phyloP scores from a whole-genome alignment of 1,284 basidiomycete species.

The Neonothopanus nambi region DNA sequence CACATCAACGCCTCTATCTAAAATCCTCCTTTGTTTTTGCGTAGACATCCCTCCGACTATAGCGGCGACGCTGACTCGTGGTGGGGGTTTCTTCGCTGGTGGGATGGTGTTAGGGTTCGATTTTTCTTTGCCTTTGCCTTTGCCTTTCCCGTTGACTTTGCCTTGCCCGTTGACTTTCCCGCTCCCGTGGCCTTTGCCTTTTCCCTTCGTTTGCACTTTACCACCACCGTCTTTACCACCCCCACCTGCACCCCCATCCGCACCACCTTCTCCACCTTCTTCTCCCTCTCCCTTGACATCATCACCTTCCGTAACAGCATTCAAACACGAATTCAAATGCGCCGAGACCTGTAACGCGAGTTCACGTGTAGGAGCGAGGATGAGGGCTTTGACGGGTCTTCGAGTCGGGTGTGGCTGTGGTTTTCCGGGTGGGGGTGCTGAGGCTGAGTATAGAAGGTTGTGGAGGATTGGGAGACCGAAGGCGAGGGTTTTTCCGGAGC shows the following conservation, averaged over 20 bases:
- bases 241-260: too few species aligned
- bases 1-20: constrained; percentile 85
- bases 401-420: constrained; percentile 34
- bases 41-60: constrained; percentile 95
- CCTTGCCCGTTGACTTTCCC: too few species aligned
- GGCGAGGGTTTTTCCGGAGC: constrained; percentile 96
- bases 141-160: too few species aligned
- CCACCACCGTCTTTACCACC: constrained; percentile 25
- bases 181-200: too few species aligned
- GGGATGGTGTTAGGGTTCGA: constrained; percentile 18
- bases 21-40: constrained; percentile 90
- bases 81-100: constrained; percentile 49
- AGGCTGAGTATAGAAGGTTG: constrained; percentile 68
- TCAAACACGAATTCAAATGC: constrained; percentile 72
- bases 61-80: constrained; percentile 82
- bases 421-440: constrained; percentile 39
- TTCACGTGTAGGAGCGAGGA: constrained; percentile 94
- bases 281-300: constrained; percentile 21
- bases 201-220: too few species aligned
- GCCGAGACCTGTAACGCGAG: constrained; percentile 91
- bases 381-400: constrained; percentile 71
- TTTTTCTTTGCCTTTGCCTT: constrained; percentile 30
- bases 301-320: constrained; percentile 28
- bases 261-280: too few species aligned
- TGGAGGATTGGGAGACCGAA: constrained; percentile 92